These are phyloP conservation scores for Phragmites australis DNA, from an alignment of 176 grass and related monocot species.

Conservation along the genomic window DNA sequence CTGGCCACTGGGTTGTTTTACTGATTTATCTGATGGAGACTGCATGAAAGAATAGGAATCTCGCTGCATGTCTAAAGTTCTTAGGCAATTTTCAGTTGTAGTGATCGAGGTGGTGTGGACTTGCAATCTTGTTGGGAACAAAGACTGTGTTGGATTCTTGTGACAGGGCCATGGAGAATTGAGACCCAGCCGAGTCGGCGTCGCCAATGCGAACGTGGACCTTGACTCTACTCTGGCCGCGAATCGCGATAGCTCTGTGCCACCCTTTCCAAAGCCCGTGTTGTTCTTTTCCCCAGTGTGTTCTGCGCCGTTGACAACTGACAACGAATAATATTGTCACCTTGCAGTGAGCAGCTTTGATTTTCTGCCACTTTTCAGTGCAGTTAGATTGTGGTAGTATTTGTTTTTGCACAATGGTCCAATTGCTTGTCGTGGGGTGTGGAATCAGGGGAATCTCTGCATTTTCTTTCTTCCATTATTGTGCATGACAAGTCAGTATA, in stretches of 20 bases:
- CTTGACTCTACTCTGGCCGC: too few relatives aligned
- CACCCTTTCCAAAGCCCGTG: not conserved
- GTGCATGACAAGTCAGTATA: not conserved
- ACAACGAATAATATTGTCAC: not conserved
- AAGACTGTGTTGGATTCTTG: not conserved
- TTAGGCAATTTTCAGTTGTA: not conserved
- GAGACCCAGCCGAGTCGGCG: not conserved
- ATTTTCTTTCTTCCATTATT: not conserved
- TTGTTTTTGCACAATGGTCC: not conserved
- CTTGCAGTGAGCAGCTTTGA: not conserved
- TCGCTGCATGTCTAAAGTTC: not conserved
- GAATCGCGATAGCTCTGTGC: not conserved
- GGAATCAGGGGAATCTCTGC: not conserved
- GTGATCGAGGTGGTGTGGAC: too few relatives aligned
- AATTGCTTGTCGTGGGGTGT: not conserved
- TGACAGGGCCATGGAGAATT: too few relatives aligned
- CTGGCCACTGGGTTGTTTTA: not conserved
- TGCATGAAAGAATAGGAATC: not conserved
- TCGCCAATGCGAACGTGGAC: not conserved
- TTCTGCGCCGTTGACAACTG: not conserved
- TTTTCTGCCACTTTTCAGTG: not conserved
- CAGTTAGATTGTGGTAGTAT: not conserved
- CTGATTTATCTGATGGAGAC: not conserved
- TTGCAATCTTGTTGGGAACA: not conserved
- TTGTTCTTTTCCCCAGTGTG: not conserved